phyloP scores from a whole-genome alignment of 441 rosid genomes.

The Jatropha multifida region DNA sequence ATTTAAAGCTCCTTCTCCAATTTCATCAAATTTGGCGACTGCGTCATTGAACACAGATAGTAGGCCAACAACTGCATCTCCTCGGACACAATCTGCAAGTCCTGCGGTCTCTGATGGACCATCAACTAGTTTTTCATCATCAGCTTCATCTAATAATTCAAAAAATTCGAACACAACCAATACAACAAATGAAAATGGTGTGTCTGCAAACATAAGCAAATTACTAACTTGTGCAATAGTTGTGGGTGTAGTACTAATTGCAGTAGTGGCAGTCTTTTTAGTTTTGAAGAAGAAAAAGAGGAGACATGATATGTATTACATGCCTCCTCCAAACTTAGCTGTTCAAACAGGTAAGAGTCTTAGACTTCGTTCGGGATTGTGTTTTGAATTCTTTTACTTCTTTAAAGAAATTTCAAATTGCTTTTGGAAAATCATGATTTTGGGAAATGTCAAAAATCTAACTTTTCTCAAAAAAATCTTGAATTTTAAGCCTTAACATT shows the following conservation, averaged over 20 bases:
- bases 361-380: background rate
- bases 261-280: constrained; percentile 39
- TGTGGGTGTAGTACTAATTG: constrained; percentile 43
- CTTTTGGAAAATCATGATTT: no score
- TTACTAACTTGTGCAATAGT: constrained; percentile 34
- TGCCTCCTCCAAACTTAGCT: constrained; percentile 45
- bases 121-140: constrained; percentile 12
- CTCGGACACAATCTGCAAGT: constrained; percentile 3
- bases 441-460: no score
- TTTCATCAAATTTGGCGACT: constrained; percentile 18
- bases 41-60: constrained; percentile 15
- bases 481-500: no score
- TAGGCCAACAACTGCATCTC: background rate
- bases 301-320: constrained; percentile 33
- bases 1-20: constrained; percentile 20
- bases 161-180: constrained; percentile 13
- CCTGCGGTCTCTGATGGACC: constrained; percentile 12
- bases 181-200: constrained; percentile 16
- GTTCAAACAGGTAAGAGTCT: constrained; percentile 46
- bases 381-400: no score
- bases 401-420: no score
- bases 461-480: no score
- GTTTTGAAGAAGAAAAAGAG: constrained; percentile 42
- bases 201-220: constrained; percentile 8
- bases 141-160: constrained; percentile 18